phyloP scores from a whole-genome alignment of 176 grass and related monocot genomes.

The Zea mays region Zm-B73-REFERENCE-NAM-5.0 NC_050096.1:271108001-271108500 shows the following conservation, averaged over 20 bases:
- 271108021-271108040: not conserved
- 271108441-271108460: constrained; percentile 3
- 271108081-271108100: constrained; percentile 26
- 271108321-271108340: constrained; percentile 67
- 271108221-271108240: constrained; percentile 63
- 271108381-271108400: constrained; percentile 12
- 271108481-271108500: no score
- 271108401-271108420: not conserved
- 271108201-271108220: constrained; percentile 66
- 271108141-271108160: constrained; percentile 68
- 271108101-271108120: constrained; percentile 23
- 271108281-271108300: constrained; percentile 58
- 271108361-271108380: not conserved
- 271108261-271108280: constrained; percentile 57
- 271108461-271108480: not conserved
- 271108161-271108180: constrained; percentile 60
- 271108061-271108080: not conserved
- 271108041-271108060: not conserved
- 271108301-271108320: constrained; percentile 62
- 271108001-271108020: not conserved
- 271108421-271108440: not conserved
- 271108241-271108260: constrained; percentile 51
- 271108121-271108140: constrained; percentile 56
- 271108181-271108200: constrained; percentile 59
- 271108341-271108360: not conserved